Percentiles rank a stretch among this genome's conserved stretches.
Conservation (phyloP, 116 monocot genomes). For the Cymodocea nodosa region DNA sequence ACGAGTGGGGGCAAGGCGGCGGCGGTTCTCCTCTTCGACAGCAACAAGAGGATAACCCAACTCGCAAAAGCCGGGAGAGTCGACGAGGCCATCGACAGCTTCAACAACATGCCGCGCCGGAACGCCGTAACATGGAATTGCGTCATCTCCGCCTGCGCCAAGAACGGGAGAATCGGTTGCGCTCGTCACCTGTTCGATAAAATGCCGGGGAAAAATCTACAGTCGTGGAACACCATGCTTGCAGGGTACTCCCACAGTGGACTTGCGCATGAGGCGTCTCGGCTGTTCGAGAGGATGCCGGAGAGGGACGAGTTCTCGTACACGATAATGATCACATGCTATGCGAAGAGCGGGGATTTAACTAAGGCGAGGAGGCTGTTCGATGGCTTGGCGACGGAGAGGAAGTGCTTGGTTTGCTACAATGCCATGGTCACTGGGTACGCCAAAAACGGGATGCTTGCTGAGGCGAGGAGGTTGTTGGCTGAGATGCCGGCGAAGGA, state of each 20-base stretch:
- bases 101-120: slow-evolving; percentile 33
- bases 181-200: slow-evolving; percentile 39
- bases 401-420: slow-evolving; percentile 26
- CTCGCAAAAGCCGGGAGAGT: slow-evolving; percentile 32
- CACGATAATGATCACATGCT: slow-evolving; percentile 44
- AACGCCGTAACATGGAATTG: slow-evolving; percentile 56
- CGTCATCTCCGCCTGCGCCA: slow-evolving; percentile 51
- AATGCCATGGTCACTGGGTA: slow-evolving; percentile 56
- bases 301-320: slow-evolving; percentile 32
- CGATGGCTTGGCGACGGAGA: slow-evolving; percentile 14
- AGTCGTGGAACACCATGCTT: slow-evolving; percentile 60
- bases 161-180: slow-evolving; percentile 21
- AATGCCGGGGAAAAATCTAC: slow-evolving; percentile 28
- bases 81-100: slow-evolving; percentile 42
- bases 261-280: slow-evolving; percentile 13
- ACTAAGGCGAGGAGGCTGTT: slow-evolving; percentile 30
- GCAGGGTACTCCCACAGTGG: slow-evolving; percentile 38
- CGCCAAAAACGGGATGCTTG: slow-evolving; percentile 25
- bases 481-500: slow-evolving; percentile 21
- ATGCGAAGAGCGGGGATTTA: slow-evolving; percentile 18
- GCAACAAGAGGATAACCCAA: slow-evolving; percentile 36
- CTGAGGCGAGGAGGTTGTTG: slow-evolving; percentile 34
- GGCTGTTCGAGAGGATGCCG: slow-evolving; percentile 48
- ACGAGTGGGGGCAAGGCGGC: background rate
- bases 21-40: slow-evolving; percentile 14